Evolutionary conservation across 2,329 filamentous ascomycete species (phyloP).

Genomic region (Neurospora sp.): DNA sequence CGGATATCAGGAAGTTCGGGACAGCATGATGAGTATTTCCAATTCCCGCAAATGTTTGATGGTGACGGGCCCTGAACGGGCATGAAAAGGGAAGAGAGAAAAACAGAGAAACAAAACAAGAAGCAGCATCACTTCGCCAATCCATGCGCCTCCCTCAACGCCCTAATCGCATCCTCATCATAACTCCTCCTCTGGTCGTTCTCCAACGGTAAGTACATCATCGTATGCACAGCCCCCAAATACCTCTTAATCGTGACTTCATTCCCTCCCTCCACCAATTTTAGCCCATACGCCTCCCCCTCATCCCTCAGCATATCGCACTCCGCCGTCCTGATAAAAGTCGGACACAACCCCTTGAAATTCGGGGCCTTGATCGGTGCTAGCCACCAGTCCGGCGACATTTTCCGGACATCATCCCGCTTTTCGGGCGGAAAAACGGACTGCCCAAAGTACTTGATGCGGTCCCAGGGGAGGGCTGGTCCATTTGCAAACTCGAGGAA

Average conservation of each 20-base stretch:
- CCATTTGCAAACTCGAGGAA: constrained; percentile 25
- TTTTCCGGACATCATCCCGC: constrained; percentile 15
- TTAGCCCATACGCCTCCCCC: constrained; percentile 30
- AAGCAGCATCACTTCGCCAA: background rate
- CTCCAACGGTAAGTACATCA: constrained; percentile 21
- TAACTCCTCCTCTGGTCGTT: constrained; percentile 22
- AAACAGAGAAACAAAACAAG: background rate
- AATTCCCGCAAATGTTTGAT: background rate
- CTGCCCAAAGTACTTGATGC: constrained; percentile 25
- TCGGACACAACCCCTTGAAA: constrained; percentile 24
- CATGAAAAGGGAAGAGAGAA: background rate
- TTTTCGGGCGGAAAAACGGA: constrained; percentile 21
- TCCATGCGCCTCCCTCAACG: constrained; percentile 23
- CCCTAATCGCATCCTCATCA: constrained; percentile 23
- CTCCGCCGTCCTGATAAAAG: constrained; percentile 25
- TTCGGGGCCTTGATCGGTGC: constrained; percentile 23
- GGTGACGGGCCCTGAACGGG: background rate
- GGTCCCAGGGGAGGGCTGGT: constrained; percentile 25
- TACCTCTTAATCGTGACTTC: constrained; percentile 29
- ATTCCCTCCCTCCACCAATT: constrained; percentile 26
- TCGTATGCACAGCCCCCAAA: constrained; percentile 28
- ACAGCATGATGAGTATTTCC: background rate
- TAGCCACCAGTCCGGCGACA: constrained; percentile 27
- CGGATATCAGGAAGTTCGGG: background rate
- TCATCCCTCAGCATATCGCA: constrained; percentile 31